These are phyloP conservation scores for Colletotrichum salicis DNA, from an alignment of 2,329 filamentous ascomycete species.

Conservation along the genomic window DNA sequence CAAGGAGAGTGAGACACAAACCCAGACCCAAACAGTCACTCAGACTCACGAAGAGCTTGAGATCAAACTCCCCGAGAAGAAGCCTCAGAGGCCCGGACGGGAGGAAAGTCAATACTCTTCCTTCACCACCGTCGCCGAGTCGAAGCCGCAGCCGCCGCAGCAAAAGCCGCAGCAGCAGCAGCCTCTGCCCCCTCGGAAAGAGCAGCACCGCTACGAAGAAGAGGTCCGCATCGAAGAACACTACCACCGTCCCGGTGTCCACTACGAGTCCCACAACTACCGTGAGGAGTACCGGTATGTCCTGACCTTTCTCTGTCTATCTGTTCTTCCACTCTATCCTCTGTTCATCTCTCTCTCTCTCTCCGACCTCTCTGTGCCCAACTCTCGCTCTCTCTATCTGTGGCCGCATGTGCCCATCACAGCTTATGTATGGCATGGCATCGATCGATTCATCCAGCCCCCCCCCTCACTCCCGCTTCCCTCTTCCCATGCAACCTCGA, in stretches of 20 bases:
- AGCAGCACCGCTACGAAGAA: slow-evolving; percentile 79
- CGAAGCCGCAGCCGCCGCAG: slow-evolving; percentile 5
- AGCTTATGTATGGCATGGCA: slow-evolving; percentile 3
- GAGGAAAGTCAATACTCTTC: slow-evolving; percentile 96
- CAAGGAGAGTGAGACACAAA: slow-evolving; percentile 64
- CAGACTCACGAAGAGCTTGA: slow-evolving; percentile 89
- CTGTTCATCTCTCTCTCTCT: neutral
- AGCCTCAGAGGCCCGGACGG: slow-evolving; percentile 86
- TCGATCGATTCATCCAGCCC: slow-evolving; percentile 13
- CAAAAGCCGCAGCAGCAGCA: slow-evolving; percentile 68
- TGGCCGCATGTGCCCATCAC: neutral
- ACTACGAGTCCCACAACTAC: slow-evolving; percentile 60
- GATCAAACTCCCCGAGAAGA: slow-evolving; percentile 70
- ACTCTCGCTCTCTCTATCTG: too few relatives aligned
- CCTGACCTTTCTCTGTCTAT: slow-evolving; percentile 16
- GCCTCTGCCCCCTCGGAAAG: slow-evolving; percentile 61
- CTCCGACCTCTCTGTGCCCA: too few relatives aligned
- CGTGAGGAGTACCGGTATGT: slow-evolving; percentile 67
- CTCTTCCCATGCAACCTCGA: slow-evolving; percentile 16
- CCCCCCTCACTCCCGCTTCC: slow-evolving; percentile 17
- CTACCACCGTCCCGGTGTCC: slow-evolving; percentile 76
- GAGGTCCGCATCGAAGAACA: slow-evolving; percentile 84
- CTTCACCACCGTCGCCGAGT: slow-evolving; percentile 65
- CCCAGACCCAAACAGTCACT: slow-evolving; percentile 55
- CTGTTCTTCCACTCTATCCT: slow-evolving; percentile 17